These are phyloP conservation scores for Sphaerulina populicola DNA, from an alignment of 2,329 filamentous ascomycete genomes.

Conservation along the genomic window DNA sequence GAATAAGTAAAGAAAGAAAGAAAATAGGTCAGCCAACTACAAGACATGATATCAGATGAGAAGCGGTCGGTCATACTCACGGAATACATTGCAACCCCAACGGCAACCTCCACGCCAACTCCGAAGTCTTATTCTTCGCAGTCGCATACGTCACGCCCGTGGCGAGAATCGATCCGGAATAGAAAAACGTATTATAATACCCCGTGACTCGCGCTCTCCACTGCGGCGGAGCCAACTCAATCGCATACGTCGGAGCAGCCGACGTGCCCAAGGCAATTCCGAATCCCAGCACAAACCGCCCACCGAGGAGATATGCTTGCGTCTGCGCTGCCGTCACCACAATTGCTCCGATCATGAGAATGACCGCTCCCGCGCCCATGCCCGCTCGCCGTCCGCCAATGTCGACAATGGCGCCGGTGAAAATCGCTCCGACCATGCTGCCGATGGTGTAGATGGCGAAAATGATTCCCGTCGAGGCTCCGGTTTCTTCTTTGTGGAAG, in stretches of 20 bases:
- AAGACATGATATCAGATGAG: too few relatives aligned
- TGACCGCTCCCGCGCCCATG: constrained; percentile 9
- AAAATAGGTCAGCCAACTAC: too few relatives aligned
- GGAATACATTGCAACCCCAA: constrained; percentile 19
- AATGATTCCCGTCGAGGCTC: constrained; percentile 38
- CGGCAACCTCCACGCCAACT: constrained; percentile 19
- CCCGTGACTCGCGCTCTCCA: constrained; percentile 15
- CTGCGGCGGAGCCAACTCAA: constrained; percentile 16
- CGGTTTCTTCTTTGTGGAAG: constrained; percentile 11
- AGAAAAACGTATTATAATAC: constrained; percentile 12
- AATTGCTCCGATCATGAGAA: constrained; percentile 10
- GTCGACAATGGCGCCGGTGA: constrained; percentile 35
- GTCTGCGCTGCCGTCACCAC: constrained; percentile 6
- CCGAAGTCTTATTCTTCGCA: constrained; percentile 14
- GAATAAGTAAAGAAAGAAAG: not conserved
- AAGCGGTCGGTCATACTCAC: not conserved
- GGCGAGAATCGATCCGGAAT: constrained; percentile 14
- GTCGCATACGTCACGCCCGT: constrained; percentile 21
- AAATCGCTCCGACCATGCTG: constrained; percentile 39
- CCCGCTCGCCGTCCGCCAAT: constrained; percentile 8
- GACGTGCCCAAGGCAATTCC: constrained; percentile 16
- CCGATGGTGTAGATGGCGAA: constrained; percentile 45
- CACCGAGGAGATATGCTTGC: constrained; percentile 12
- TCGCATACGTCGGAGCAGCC: constrained; percentile 13
- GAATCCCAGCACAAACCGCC: constrained; percentile 16